phyloP scores from a whole-genome alignment of 768 basidiomycete genomes.

The Postia placenta region DNA sequence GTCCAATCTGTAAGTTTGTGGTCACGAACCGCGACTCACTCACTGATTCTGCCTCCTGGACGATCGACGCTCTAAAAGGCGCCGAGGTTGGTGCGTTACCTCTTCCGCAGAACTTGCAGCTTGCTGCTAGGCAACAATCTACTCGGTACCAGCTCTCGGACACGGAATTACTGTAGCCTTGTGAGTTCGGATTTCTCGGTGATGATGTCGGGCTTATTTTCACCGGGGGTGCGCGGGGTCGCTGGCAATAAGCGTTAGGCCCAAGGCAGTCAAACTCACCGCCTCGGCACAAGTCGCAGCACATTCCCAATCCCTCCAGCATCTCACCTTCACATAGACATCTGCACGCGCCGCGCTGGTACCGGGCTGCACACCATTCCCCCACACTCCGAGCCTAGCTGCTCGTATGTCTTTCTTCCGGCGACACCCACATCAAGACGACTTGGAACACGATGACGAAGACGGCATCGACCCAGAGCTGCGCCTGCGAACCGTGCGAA shows the following conservation, averaged over 20 bases:
- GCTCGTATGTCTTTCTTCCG: constrained; percentile 31
- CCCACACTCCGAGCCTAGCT: neutral
- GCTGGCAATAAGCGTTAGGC: no score
- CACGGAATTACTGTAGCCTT: no score
- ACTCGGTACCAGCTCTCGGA: no score
- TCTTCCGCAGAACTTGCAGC: no score
- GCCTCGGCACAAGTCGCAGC: neutral
- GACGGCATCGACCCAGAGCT: constrained; percentile 77
- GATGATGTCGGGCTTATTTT: neutral
- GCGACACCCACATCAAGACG: constrained; percentile 30
- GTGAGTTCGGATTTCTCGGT: neutral
- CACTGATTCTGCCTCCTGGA: no score
- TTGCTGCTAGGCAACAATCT: no score
- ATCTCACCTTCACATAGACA: neutral
- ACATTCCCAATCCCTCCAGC: neutral
- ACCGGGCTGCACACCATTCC: neutral
- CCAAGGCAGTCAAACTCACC: neutral
- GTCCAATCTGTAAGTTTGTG: no score
- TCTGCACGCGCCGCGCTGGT: constrained; percentile 2
- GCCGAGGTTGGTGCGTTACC: no score
- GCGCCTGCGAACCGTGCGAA: constrained; percentile 86
- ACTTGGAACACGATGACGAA: constrained; percentile 57
- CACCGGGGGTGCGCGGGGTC: neutral
- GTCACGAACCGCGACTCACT: no score
- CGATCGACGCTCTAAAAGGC: no score